Base-by-base conservation (phyloP, 2,329 filamentous ascomycete species). In the Aotearoamyces nothofagi region DNA sequence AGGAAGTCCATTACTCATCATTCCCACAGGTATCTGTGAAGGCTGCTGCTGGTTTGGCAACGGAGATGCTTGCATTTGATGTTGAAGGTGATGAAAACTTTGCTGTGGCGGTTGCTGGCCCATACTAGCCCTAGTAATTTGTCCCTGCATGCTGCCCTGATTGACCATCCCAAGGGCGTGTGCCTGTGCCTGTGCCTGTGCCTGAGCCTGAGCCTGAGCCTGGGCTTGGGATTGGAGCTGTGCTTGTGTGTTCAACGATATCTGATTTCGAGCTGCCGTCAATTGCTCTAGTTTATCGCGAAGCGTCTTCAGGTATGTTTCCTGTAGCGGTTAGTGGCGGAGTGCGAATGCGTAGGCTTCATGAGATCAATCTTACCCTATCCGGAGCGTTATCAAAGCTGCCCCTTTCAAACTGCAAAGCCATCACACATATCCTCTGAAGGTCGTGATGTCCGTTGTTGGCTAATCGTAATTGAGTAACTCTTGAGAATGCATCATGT, bases 81-180 rank as follows among this genome's bases (percentile, higher is more conserved):
- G 66, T 33, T 69, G 67, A 19, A 72, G 55, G 26, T 65, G 60
- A 35, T 67, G 67, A 33, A 74, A 72, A 1, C 57, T 60, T 39
- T 61, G 66, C 34, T 65, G 68, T 2, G 53, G 50, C 5, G 53
- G 56, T 40, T 63, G 64, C 30, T 45, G 46, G 1, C 55, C 56
- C 49, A 65, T 59, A 31, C 42, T 39, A 9, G 57, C 57, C 19
- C 66, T 58, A 22, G 57, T 56, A 53, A 69, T 61, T 36, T 65
- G 58, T 9, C 53, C 56, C 34, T 63, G 61, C 54, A 68, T 59
- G 4, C 43, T 44, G 32, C 58, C 61, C 31, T 61, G 61, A 33
- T 57, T 65, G 55, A 69, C 60, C 53, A 71, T 57, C 58, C 50
- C 69, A 55, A 30, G 63, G n/a, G n/a, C n/a, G n/a, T n/a, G 53